phyloP scores from a whole-genome alignment of 352 stramenopile genomes.

The Phytophthora cajani region DNA sequence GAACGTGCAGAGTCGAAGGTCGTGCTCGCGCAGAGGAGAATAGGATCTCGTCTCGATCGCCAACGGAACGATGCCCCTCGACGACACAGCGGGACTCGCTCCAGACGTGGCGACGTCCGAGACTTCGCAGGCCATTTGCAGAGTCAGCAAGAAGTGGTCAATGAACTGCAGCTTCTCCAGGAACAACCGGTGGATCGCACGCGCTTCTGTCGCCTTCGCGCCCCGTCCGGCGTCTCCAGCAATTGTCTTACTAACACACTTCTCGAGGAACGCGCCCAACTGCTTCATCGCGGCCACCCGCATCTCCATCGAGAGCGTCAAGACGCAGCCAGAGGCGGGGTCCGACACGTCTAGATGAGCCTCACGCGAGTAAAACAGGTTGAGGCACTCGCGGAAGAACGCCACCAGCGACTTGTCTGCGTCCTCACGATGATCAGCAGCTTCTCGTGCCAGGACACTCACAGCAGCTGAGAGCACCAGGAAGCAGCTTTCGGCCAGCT shows the following conservation, averaged over 20 bases:
- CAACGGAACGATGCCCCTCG: constrained; percentile 31
- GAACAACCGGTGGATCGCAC: constrained; percentile 27
- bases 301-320: constrained; percentile 32
- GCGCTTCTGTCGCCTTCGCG: neutral
- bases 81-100: neutral
- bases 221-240: neutral
- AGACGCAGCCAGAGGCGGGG: constrained; percentile 38
- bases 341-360: constrained; percentile 42
- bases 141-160: constrained; percentile 57
- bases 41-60: constrained; percentile 22
- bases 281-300: constrained; percentile 26
- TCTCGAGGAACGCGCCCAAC: constrained; percentile 39
- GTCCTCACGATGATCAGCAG: constrained; percentile 8
- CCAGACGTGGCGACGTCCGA: constrained; percentile 8
- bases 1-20: constrained; percentile 28
- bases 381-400: constrained; percentile 41
- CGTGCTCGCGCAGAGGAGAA: neutral
- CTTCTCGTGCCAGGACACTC: constrained; percentile 23
- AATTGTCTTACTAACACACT: constrained; percentile 18
- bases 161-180: constrained; percentile 49
- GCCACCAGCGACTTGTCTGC: constrained; percentile 20
- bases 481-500: constrained; percentile 40
- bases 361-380: constrained; percentile 53
- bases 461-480: constrained; percentile 33
- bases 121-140: constrained; percentile 35